Conservation (phyloP, 116 monocot genomes). For the Phalaenopsis hybrid region DNA sequence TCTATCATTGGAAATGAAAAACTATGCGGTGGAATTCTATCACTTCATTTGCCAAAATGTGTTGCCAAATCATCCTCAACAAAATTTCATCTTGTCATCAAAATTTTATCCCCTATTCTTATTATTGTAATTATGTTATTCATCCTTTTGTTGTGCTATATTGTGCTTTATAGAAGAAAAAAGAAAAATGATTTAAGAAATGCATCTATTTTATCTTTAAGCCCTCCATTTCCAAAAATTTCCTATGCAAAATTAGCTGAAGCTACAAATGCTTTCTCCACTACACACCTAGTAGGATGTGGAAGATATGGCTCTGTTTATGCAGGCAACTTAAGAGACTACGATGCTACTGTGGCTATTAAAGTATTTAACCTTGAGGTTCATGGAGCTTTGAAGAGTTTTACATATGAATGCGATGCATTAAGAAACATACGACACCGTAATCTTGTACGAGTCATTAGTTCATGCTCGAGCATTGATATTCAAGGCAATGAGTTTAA, state of each 20-base stretch:
- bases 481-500: conserved; percentile 28
- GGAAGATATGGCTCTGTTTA: too few relatives aligned
- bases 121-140: too few relatives aligned
- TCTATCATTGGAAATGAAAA: conserved; percentile 18
- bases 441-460: conserved; percentile 37
- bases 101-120: too few relatives aligned
- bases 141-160: too few relatives aligned
- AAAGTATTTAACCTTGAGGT: conserved; percentile 34
- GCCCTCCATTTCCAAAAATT: too few relatives aligned
- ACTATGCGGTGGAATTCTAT: conserved; percentile 24
- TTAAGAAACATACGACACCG: conserved; percentile 31
- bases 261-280: too few relatives aligned
- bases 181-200: too few relatives aligned
- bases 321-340: too few relatives aligned
- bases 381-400: conserved; percentile 27
- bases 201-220: too few relatives aligned
- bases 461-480: conserved; percentile 28
- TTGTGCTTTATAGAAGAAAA: too few relatives aligned
- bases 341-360: conserved; percentile 19
- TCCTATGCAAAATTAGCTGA: too few relatives aligned
- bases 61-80: not conserved
- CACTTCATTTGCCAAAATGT: conserved; percentile 20
- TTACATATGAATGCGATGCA: conserved; percentile 28
- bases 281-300: too few relatives aligned
- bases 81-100: conserved; percentile 10